Conservation (phyloP, 305 asterid species). For the Caryopteris hybrid region DNA sequence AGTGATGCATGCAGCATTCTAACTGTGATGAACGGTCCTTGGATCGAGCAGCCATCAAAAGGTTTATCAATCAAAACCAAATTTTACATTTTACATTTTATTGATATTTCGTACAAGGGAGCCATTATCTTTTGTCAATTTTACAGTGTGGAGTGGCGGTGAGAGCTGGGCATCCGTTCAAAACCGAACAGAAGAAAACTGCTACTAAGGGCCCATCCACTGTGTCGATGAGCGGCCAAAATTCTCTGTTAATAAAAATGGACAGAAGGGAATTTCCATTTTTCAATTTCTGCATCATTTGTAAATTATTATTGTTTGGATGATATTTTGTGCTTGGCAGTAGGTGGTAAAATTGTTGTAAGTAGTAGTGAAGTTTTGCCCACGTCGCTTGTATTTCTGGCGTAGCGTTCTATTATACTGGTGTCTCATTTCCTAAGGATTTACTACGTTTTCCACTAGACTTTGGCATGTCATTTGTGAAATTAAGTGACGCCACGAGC, state of each 20-base stretch:
- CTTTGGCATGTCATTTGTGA: not conserved
- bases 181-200: constrained; percentile 25
- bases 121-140: not conserved
- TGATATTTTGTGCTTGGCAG: not conserved
- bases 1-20: constrained; percentile 82
- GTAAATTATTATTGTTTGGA: not conserved
- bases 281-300: not conserved
- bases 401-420: constrained; percentile 8
- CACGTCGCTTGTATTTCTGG: not conserved
- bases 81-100: too few species aligned
- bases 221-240: not conserved
- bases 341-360: constrained; percentile 11
- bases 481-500: too few species aligned
- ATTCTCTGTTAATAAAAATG: constrained; percentile 9
- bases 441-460: not conserved
- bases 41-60: constrained; percentile 89
- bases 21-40: constrained; percentile 94
- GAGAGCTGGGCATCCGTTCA: constrained; percentile 59
- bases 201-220: constrained; percentile 11
- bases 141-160: constrained; percentile 84
- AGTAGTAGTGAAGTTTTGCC: constrained; percentile 3
- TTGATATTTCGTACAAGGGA: not conserved
- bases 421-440: not conserved
- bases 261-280: not conserved
- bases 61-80: constrained; percentile 41